phyloP scores from a whole-genome alignment of 768 basidiomycete genomes.

The Leucosporidium scottii region DNA sequence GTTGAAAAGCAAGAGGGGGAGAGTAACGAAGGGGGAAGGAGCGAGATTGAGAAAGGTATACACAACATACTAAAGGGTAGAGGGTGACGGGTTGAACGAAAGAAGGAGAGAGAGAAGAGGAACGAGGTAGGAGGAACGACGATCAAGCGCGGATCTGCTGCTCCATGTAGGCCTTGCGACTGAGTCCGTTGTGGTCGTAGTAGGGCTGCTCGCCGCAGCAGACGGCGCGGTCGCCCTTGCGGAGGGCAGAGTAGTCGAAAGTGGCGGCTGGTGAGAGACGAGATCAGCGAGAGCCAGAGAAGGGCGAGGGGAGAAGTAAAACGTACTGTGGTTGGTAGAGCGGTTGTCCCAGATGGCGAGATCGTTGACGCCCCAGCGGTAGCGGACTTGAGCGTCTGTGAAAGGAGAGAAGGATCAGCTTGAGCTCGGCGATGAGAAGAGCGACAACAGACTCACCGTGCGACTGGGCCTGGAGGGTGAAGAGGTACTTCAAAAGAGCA shows the following conservation, averaged over 20 bases:
- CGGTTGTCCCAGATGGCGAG: slow-evolving; percentile 17
- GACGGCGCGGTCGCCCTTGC: slow-evolving; percentile 51
- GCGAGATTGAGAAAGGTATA: background rate
- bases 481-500: slow-evolving; percentile 43
- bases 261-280: slow-evolving; percentile 42
- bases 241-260: slow-evolving; percentile 45
- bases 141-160: background rate
- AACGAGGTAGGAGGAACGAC: background rate
- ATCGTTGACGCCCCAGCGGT: slow-evolving; percentile 42
- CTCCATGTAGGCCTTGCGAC: slow-evolving; percentile 3
- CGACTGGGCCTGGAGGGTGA: slow-evolving; percentile 38
- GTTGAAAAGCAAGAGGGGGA: too few species aligned
- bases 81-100: too few species aligned
- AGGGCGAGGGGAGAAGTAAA: background rate
- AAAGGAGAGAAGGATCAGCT: slow-evolving; percentile 4
- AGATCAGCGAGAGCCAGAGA: background rate
- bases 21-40: background rate
- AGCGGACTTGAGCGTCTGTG: slow-evolving; percentile 43
- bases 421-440: slow-evolving; percentile 31
- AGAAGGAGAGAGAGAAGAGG: background rate
- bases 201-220: slow-evolving; percentile 53
- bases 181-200: slow-evolving; percentile 44
- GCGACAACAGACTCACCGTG: slow-evolving; percentile 39
- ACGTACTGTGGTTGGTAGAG: background rate
- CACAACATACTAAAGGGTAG: background rate